A percentile compares a stretch with the other conserved stretches of the same genome.
Conservation (phyloP, 2,329 filamentous ascomycete genomes). For the Amphichorda felina region DNA sequence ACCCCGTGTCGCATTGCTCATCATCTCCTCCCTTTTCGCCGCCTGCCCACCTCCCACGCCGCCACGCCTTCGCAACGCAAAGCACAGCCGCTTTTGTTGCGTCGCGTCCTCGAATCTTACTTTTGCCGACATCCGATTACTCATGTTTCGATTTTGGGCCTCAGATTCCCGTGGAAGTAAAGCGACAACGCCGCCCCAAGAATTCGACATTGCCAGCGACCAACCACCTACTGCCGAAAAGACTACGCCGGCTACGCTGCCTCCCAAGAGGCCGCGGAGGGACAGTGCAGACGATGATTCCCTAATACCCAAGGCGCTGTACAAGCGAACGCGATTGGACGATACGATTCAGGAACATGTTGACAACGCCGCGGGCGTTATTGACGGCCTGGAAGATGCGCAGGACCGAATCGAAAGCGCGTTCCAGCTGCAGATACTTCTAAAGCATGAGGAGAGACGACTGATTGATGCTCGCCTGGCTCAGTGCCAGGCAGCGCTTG, state of each 20-base stretch:
- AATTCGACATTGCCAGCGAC: slow-evolving; percentile 12
- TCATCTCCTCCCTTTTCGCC: neutral
- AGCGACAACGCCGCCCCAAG: slow-evolving; percentile 9
- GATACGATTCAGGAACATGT: slow-evolving; percentile 3
- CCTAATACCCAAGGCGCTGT: slow-evolving; percentile 11
- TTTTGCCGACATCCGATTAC: slow-evolving; percentile 10
- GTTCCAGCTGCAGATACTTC: slow-evolving; percentile 53
- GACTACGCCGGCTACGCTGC: slow-evolving; percentile 10
- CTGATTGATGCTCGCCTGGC: slow-evolving; percentile 93
- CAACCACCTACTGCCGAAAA: slow-evolving; percentile 4
- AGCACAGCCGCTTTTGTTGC: slow-evolving; percentile 1
- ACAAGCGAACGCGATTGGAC: slow-evolving; percentile 24
- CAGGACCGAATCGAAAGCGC: slow-evolving; percentile 1
- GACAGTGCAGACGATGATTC: slow-evolving; percentile 15
- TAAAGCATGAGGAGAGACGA: slow-evolving; percentile 90
- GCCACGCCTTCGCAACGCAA: neutral
- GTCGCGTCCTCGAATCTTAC: neutral
- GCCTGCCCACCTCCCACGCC: neutral
- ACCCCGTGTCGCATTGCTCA: neutral
- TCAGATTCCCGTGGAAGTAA: slow-evolving; percentile 47
- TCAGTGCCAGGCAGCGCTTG: slow-evolving; percentile 86
- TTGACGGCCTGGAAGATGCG: neutral
- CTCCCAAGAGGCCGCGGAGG: slow-evolving; percentile 27
- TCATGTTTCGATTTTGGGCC: slow-evolving; percentile 53
- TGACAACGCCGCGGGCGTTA: slow-evolving; percentile 1